Evolutionary conservation across 768 basidiomycete species (phyloP), one percentile per base, ranked within the genome.

Genomic region (Podaxis sp.): DNA sequence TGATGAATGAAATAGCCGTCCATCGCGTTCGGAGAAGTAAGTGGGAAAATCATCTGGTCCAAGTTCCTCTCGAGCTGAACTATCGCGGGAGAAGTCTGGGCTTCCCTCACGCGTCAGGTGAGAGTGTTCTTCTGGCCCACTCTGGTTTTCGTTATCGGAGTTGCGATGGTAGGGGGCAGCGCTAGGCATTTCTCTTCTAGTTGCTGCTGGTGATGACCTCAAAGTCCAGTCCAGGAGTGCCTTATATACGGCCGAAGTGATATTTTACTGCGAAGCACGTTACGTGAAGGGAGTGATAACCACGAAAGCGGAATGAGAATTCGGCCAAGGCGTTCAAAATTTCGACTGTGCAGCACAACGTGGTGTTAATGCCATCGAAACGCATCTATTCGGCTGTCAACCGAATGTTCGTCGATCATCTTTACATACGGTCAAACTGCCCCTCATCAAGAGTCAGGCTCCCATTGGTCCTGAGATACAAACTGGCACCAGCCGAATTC

Each of bases 1-100:
- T 75, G 84, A 82, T 66, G 87, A 86, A 76, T 86, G 85, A 73
- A 86, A 91, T 70, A 90, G 83, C 38, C 88, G 79, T 35, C 79
- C 83, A 64, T 78, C 75, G 5, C 76, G 74, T 63, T 90, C 85
- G 35, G 65, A 65, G 64, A 91, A 91, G 73, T 84, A 85, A 11
- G 46, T 55, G 0, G 86, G 83, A 64, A 88, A 85, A 1, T 90
- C 87, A 21, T 82, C 75, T 40, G 71, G 16, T 32, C 63, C 68
- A 7, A 90, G 61, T 65, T 87, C 83, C 5, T 62, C 66, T 11
- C 75, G 32, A 35, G 64, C 14, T 47, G 59, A 21, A 23, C 32
- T 42, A 25, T 61, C 44, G 52, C 46, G 52, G 28, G 37, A 42
- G 51, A 44, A 35, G 18, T 32, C 40, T 28, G 47, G 13, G 21